Conservation (phyloP, 371 early-diverging fungal genomes). For the Nematocida ausubeli region DNA sequence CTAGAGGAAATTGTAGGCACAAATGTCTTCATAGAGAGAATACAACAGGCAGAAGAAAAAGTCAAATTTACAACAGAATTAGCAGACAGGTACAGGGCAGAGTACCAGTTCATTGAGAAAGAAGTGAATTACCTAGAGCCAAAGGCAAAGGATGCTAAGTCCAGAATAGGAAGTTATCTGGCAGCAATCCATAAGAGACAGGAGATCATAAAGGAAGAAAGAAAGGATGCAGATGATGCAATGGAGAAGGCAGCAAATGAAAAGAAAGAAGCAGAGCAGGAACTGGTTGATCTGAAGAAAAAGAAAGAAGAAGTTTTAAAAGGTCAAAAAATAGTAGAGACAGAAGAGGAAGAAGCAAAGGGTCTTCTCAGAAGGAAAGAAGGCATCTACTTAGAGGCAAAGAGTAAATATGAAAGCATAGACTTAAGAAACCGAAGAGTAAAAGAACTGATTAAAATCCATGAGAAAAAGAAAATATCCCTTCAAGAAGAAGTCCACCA, state of each 20-base stretch:
- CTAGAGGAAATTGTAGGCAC: slow-evolving; percentile 99
- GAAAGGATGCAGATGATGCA: neutral
- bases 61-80: slow-evolving; percentile 72
- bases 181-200: slow-evolving; percentile 17
- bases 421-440: neutral
- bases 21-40: slow-evolving; percentile 76
- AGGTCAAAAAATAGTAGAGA: slow-evolving; percentile 12
- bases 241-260: slow-evolving; percentile 6
- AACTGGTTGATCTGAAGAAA: slow-evolving; percentile 72
- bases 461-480: neutral
- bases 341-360: slow-evolving; percentile 1
- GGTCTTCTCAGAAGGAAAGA: slow-evolving; percentile 21
- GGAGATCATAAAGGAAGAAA: slow-evolving; percentile 2
- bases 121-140: slow-evolving; percentile 71
- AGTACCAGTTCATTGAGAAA: slow-evolving; percentile 61
- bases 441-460: neutral
- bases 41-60: slow-evolving; percentile 75
- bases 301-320: slow-evolving; percentile 73
- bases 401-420: neutral
- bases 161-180: slow-evolving; percentile 19
- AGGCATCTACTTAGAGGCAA: neutral
- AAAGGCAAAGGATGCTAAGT: slow-evolving; percentile 75
- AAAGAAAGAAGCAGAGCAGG: slow-evolving; percentile 52
- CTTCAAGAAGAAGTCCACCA: neutral
- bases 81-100: slow-evolving; percentile 75